Evolutionary conservation across 371 early-diverging fungal genomes (phyloP), one percentile per base, ranked within the genome.

Genomic region (Mucor sp.): DNA sequence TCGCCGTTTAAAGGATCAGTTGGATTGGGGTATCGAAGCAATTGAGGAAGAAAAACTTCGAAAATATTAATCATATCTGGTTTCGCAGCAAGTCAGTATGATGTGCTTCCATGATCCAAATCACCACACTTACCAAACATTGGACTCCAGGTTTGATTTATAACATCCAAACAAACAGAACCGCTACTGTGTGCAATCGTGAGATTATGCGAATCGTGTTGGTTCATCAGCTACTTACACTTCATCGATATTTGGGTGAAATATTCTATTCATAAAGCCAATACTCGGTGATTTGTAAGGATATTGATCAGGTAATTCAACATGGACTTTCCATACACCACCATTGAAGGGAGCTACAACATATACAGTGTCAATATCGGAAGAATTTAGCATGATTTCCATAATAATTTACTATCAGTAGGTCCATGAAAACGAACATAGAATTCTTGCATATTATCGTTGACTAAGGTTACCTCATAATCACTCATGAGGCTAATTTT

Each of bases 231-330:
- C 3, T 32, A 85, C 90, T 81, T 80, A 95, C 91, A 97, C 84
- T 84, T 99, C 99, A 83, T 99, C 99, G 67, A 99, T 98, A 82
- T 99, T 99, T 35, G 99, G 99, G 75, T 99, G 99, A 81, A 97
- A 99, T 69, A 99, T 98, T 82, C 94, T 95, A 85, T 99, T 99
- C 87, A 94, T 93, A 78, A 99, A 99, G 27, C 99, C 99, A 73
- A 99, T 99, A 57, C 97, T 97, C 37, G 99, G 99, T 28, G 97
- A 97, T 84, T 98, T 97, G 89, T 97, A 99, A 12, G 99, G 99
- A 77, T 99, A 99, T 70, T 99, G 97, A 80, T 98, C 96, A 21
- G 99, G 99, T 43, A 99, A 85, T 78, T 98, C 96, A 21, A 99
- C 99, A 80, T 96, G 97, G 17, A 99, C 88, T 76, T 95, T 97